These are phyloP conservation scores for Herpetomonas tarakana DNA, from an alignment of 208 protist genomes.

Conservation along the genomic window DNA sequence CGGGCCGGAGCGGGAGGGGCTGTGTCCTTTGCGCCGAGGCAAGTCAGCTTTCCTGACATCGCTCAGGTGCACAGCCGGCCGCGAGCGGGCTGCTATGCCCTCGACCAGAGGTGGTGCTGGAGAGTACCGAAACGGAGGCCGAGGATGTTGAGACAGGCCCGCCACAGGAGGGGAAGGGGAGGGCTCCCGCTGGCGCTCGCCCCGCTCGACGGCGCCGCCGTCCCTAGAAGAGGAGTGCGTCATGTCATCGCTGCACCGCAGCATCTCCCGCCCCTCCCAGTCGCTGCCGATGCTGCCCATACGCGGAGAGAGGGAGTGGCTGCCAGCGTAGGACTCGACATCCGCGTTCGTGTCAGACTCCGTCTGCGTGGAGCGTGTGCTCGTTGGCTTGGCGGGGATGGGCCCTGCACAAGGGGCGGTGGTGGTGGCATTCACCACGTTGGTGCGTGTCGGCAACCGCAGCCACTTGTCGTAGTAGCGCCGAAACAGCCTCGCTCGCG, in stretches of 20 bases:
- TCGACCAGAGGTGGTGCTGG: not conserved
- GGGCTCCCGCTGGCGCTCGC: not conserved
- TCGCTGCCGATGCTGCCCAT: too few species aligned
- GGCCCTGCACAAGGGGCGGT: too few species aligned
- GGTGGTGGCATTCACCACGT: too few species aligned
- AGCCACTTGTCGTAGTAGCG: constrained; percentile 51
- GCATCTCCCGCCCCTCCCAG: not conserved
- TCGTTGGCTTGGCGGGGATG: not conserved
- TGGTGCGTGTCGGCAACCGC: too few species aligned
- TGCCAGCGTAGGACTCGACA: constrained; percentile 3
- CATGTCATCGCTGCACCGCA: not conserved
- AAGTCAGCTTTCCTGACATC: not conserved
- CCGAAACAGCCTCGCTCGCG: constrained; percentile 31
- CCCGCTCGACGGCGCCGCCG: too few species aligned
- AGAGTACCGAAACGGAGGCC: not conserved
- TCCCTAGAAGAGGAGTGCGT: not conserved
- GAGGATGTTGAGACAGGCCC: not conserved
- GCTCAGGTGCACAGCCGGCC: not conserved
- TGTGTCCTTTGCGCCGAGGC: not conserved
- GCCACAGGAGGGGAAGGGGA: not conserved
- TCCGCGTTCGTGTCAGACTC: constrained; percentile 9
- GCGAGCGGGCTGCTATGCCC: not conserved
- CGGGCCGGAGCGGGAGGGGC: not conserved
- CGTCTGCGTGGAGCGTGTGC: constrained; percentile 17
- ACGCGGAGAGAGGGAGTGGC: not conserved